These are phyloP conservation scores for Quercus phellos DNA, from an alignment of 331 rosid genomes.

Conservation along the genomic window DNA sequence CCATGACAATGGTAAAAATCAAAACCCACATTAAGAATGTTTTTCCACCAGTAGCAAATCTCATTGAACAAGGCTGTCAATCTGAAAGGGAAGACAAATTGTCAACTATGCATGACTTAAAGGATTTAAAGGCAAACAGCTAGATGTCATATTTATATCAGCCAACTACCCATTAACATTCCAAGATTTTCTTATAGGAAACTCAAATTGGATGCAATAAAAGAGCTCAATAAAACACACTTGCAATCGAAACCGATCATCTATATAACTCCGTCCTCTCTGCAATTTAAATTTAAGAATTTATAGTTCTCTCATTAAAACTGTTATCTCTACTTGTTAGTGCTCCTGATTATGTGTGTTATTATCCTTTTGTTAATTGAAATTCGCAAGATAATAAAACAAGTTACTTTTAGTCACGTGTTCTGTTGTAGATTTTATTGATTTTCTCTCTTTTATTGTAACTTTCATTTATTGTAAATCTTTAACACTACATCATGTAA, in stretches of 20 bases:
- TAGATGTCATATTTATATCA: constrained; percentile 1
- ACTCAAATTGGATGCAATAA: constrained; percentile 15
- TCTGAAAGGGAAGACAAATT: constrained; percentile 10
- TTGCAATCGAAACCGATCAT: not conserved
- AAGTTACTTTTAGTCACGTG: not conserved
- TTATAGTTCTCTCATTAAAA: not conserved
- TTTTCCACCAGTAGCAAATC: too few species aligned
- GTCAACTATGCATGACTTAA: not conserved
- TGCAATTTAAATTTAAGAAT: not conserved
- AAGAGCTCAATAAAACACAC: constrained; percentile 10
- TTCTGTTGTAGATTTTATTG: too few species aligned
- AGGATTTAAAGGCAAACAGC: constrained; percentile 4
- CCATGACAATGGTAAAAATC: too few species aligned
- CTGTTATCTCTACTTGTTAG: not conserved
- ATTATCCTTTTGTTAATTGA: not conserved
- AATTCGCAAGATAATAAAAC: not conserved
- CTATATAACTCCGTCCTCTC: not conserved
- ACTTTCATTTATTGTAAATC: too few species aligned
- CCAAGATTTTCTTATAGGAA: not conserved
- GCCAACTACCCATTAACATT: constrained; percentile 10
- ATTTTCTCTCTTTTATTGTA: too few species aligned
- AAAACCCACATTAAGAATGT: too few species aligned
- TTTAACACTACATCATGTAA: too few species aligned
- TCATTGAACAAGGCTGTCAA: constrained; percentile 44
- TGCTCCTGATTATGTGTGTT: not conserved